Evolutionary conservation across 208 protist species (phyloP).

Genomic region (Leishmania gerbilli): DNA sequence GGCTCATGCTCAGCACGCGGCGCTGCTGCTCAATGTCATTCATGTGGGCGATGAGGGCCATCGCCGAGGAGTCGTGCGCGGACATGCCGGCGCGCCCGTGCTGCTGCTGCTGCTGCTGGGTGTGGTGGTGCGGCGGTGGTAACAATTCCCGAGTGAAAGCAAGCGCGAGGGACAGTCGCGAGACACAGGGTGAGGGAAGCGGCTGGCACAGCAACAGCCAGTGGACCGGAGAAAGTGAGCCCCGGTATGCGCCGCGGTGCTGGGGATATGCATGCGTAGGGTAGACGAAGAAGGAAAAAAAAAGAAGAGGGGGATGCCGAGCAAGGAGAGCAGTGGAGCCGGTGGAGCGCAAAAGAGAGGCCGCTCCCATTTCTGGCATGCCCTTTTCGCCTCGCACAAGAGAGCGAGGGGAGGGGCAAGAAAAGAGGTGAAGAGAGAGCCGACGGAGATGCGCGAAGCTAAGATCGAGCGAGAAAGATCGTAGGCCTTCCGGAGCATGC

Average conservation of each 20-base stretch:
- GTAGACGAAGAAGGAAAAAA: not conserved
- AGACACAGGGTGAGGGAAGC: not conserved
- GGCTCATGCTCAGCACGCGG: conserved; percentile 62
- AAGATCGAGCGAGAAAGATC: not conserved
- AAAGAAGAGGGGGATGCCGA: not conserved
- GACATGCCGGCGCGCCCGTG: conserved; percentile 6
- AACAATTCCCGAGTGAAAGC: not conserved
- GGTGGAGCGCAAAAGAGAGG: not conserved
- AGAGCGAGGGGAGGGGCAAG: no score
- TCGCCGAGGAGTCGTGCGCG: conserved; percentile 44
- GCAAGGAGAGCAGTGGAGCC: not conserved
- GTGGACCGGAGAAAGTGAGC: not conserved
- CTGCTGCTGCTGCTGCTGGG: not conserved
- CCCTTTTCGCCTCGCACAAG: not conserved
- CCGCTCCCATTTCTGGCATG: not conserved
- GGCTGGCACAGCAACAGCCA: not conserved
- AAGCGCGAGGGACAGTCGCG: not conserved
- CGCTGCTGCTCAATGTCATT: conserved; percentile 79
- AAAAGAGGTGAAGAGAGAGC: no score
- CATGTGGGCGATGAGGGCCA: conserved; percentile 71
- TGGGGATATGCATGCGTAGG: not conserved
- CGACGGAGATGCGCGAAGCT: not conserved
- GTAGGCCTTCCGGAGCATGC: not conserved
- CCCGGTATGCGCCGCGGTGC: not conserved
- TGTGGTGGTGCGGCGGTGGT: not conserved